Conservation (phyloP, 768 basidiomycete species). For the Thelephora ganbajun region DNA sequence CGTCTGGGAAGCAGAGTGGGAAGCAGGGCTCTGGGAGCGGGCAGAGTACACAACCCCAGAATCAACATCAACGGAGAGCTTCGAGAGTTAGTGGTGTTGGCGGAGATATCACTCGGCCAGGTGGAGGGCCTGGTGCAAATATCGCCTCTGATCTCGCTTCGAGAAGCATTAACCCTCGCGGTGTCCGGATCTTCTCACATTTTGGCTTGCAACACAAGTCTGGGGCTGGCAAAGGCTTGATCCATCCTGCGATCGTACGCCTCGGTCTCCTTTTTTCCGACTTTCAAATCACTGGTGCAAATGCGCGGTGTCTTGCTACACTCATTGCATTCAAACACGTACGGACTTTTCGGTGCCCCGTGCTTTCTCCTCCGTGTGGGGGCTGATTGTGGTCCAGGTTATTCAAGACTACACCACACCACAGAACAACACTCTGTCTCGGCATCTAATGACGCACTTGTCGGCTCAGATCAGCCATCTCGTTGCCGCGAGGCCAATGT, state of each 20-base stretch:
- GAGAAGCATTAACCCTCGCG: constrained; percentile 27
- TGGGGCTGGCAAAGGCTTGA: constrained; percentile 56
- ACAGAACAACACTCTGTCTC: constrained; percentile 70
- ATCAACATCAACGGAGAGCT: constrained; percentile 4
- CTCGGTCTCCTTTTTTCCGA: constrained; percentile 84
- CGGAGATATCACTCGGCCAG: constrained; percentile 6
- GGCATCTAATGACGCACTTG: constrained; percentile 84
- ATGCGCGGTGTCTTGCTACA: constrained; percentile 90
- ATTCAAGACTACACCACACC: constrained; percentile 87
- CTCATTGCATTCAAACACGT: constrained; percentile 87
- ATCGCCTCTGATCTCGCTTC: constrained; percentile 21
- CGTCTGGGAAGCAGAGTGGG: too few relatives aligned
- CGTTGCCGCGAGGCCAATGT: constrained; percentile 79
- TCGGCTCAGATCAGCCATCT: constrained; percentile 89
- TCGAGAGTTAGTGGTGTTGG: constrained; percentile 5
- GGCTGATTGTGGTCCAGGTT: constrained; percentile 35
- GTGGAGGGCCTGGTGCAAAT: constrained; percentile 7
- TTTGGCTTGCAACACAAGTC: constrained; percentile 60
- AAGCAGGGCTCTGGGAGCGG: not conserved
- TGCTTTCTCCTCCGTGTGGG: constrained; percentile 6
- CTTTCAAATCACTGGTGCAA: constrained; percentile 88
- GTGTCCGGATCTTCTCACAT: constrained; percentile 76
- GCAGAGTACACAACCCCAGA: constrained; percentile 3
- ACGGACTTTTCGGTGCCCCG: constrained; percentile 13
- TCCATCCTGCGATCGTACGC: constrained; percentile 80